Conservation (phyloP, 192 early-diverging fungal genomes). For the Obelidium mucronatum region DNA sequence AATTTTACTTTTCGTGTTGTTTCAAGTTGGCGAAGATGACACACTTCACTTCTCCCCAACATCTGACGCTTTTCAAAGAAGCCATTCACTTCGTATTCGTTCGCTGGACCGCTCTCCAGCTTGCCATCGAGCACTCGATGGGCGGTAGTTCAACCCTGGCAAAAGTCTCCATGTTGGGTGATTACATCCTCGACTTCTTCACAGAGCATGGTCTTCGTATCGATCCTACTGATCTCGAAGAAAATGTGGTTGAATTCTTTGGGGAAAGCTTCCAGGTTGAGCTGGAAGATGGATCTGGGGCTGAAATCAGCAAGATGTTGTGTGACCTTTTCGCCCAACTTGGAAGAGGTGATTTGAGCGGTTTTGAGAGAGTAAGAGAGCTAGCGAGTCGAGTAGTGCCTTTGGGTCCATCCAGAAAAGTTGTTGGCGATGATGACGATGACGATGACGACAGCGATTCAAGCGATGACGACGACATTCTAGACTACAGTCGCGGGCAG, state of each 20-base stretch:
- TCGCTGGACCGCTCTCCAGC: slow-evolving; percentile 61
- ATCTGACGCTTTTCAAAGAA: slow-evolving; percentile 45
- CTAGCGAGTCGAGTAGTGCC: slow-evolving; percentile 83
- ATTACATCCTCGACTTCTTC: slow-evolving; percentile 53
- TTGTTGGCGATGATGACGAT: slow-evolving; percentile 69
- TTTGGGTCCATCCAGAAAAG: slow-evolving; percentile 68
- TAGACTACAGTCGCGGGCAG: neutral
- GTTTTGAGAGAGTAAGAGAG: slow-evolving; percentile 69
- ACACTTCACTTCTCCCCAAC: slow-evolving; percentile 38
- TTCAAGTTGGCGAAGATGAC: neutral
- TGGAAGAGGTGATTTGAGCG: slow-evolving; percentile 60
- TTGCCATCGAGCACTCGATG: slow-evolving; percentile 54
- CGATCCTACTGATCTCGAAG: slow-evolving; percentile 51
- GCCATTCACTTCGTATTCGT: slow-evolving; percentile 45
- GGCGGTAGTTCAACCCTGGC: slow-evolving; percentile 39
- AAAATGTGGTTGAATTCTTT: slow-evolving; percentile 56
- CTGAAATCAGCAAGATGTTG: slow-evolving; percentile 80
- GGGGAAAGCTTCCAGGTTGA: slow-evolving; percentile 59
- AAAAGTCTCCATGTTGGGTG: slow-evolving; percentile 33
- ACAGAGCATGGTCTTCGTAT: slow-evolving; percentile 42
- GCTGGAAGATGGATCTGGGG: slow-evolving; percentile 81
- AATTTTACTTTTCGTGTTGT: too few relatives aligned
- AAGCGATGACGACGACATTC: slow-evolving; percentile 1
- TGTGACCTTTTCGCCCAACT: slow-evolving; percentile 74
- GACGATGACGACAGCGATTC: slow-evolving; percentile 63